Percentiles rank a stretch among this genome's conserved stretches.
phyloP scores from a whole-genome alignment of 1,139 yeast species.

The Kluyveromyces sp. region DNA sequence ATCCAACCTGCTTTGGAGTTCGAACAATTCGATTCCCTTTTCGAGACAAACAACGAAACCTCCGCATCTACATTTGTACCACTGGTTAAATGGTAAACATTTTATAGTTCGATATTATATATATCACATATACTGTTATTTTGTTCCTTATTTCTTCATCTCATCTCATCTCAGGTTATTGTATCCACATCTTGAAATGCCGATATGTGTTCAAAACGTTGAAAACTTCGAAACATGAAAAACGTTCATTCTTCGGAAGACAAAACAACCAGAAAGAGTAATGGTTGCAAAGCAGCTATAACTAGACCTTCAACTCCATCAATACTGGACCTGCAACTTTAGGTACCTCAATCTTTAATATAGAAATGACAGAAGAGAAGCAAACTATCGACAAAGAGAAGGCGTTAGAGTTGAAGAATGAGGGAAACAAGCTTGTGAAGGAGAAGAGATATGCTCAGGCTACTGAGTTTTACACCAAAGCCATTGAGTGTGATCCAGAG shows the following conservation, averaged over 20 bases:
- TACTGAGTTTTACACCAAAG: slow-evolving; percentile 60
- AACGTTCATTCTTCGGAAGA: no score
- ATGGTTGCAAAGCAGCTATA: no score
- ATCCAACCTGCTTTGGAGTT: slow-evolving; percentile 73
- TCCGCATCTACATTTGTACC: slow-evolving; percentile 9
- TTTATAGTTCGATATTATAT: background rate
- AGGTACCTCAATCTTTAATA: no score
- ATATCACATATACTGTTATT: background rate
- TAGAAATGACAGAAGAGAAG: background rate
- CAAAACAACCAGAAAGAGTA: no score
- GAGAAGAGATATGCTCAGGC: slow-evolving; percentile 61
- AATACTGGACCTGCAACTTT: no score
- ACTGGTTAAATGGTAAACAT: slow-evolving; percentile 1
- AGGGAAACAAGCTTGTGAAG: slow-evolving; percentile 68
- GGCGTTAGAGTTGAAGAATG: slow-evolving; percentile 51
- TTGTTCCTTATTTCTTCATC: background rate
- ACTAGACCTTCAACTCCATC: background rate
- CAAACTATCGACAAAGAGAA: slow-evolving; percentile 22
- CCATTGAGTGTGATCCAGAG: slow-evolving; percentile 60
- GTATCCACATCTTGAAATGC: no score
- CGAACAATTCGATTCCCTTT: slow-evolving; percentile 35
- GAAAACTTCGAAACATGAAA: no score
- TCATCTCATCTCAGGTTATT: background rate
- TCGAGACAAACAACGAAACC: slow-evolving; percentile 7
- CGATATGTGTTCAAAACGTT: no score